Evolutionary conservation across 2,329 filamentous ascomycete species (phyloP), one percentile per base, ranked within the genome.

Genomic region (Hypocrella siamensis): DNA sequence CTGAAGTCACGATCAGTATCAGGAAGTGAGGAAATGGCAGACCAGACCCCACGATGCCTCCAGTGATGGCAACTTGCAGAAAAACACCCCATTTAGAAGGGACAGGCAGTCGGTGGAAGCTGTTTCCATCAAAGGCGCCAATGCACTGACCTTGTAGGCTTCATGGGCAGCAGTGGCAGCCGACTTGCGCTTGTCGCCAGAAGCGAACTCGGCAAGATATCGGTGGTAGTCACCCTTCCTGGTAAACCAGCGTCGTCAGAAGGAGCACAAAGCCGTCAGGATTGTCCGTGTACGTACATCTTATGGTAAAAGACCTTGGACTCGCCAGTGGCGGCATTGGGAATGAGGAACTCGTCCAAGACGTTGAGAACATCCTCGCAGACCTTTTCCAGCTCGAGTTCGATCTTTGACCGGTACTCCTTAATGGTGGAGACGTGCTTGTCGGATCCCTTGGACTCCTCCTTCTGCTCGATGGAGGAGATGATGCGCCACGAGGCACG

Each of bases 301-400:
- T 96, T 96, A 79, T 94, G 86, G 71, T 96, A 96, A 65, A 96
- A 96, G 58, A 96, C 88, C 78, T 94, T 96, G 60, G 85, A 93
- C 73, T 96, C 88, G 67, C 88, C 88, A 46, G 83, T 80, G 64
- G 90, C 80, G 56, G 88, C 88, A 64, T 90, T 88, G 61, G 86
- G 86, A 56, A 96, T 96, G 53, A 96, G 71, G 56, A 76, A 78
- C 54, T 93, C 70, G 59, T 94, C 86, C 45, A 96, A 72, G 48
- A 96, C 88, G 51, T 93, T 79, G 47, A 96, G 79, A 47, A 94
- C 84, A 67, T 96, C 88, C 67, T 94, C 77, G 75, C 88, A 96
- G 63, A 94, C 84, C 69, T 86, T 82, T 75, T 90, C 88, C 50
- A 96, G 79, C 70, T 96, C 88, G 52, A 69, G 70, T 75, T 96